Base-by-base conservation (phyloP, 805 yeast genomes). In the Cyberlindnera xishuangbannaensis region DNA sequence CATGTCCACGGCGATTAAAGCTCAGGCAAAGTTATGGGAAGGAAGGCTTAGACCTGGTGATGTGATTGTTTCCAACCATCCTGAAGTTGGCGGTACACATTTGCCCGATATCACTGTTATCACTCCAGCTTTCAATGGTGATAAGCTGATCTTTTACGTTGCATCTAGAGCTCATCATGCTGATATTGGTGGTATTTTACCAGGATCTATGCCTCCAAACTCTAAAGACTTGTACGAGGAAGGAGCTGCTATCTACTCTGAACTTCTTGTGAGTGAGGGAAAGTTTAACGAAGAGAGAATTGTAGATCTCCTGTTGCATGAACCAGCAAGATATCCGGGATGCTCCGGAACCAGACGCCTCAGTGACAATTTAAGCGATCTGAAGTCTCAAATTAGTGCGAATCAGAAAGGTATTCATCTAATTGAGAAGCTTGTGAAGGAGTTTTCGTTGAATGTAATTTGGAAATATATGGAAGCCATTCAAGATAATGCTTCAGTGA, bases 191-290 rank as follows among this genome's bases (percentile, higher is more conserved):
- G 94, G 95, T 11, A 74, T 81, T 37, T 61, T 85, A 22, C 95
- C 97, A 1, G 97, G 97, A 1, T 82, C 95, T 0, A 86, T 88
- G 87, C 96, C 97, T 12, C 95, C 96, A 8, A 78, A 82, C 51
- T 85, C 96, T 2, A 84, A 78, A 49, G 77, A 78, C 39, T 61
- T 90, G 25, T 81, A 76, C 67, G 88, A 88, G 52, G 97, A 88
- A 59, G 97, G 97, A 28, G 96, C 95, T 3, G 75, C 84, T 3
- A 86, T 90, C 22, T 71, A 75, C 48, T 78, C 92, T 1, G 88
- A 81, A 53, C 67, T 83, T 39, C 65, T 90, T 12, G 90, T 87
- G 7, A 59, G 67, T 20, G 63, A 71, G 34, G 95, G 95, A 3
- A 63, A 61, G 27, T 88, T 88, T 53, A 87, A 87, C 50, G 86